Conservation (phyloP, 352 stramenopile species). For the Globisporangium camurandrum region DNA sequence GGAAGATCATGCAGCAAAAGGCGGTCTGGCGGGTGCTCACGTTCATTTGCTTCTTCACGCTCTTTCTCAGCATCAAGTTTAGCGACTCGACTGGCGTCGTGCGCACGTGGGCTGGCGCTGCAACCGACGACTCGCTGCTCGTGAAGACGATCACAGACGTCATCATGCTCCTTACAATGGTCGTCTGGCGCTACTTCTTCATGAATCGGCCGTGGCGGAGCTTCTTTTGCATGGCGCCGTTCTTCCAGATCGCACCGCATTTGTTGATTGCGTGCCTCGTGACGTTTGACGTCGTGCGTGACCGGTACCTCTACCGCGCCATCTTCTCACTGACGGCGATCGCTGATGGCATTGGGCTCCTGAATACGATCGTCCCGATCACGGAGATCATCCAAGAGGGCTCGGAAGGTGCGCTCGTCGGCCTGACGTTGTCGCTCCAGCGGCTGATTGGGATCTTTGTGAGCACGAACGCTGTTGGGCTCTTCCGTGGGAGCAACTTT, state of each 20-base stretch:
- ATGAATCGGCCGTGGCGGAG: conserved; percentile 24
- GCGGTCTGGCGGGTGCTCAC: conserved; percentile 30
- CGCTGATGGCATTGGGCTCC: conserved; percentile 17
- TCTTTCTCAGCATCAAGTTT: conserved; percentile 26
- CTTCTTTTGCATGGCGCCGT: conserved; percentile 25
- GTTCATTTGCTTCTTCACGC: conserved; percentile 27
- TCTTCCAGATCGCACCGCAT: conserved; percentile 20
- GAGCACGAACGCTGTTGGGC: conserved; percentile 28
- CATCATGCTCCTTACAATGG: conserved; percentile 20
- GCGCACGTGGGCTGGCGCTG: conserved; percentile 13
- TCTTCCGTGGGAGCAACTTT: conserved; percentile 30
- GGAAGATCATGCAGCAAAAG: conserved; percentile 43
- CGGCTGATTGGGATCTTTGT: conserved; percentile 41
- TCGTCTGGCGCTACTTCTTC: conserved; percentile 26
- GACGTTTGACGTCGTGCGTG: conserved; percentile 13
- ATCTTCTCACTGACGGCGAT: conserved; percentile 19
- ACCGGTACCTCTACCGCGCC: conserved; percentile 15
- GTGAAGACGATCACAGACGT: conserved; percentile 21
- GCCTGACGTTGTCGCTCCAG: conserved; percentile 44
- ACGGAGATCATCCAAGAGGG: conserved; percentile 57
- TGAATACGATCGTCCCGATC: conserved; percentile 28
- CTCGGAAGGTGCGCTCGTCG: conserved; percentile 44
- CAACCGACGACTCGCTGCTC: conserved; percentile 24
- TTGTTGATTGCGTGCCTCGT: conserved; percentile 17
- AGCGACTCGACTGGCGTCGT: conserved; percentile 13